Evolutionary conservation across 345 rosid species (phyloP), one percentile per base, ranked within the genome.

Genomic region (Raphanus raphanistrum): DNA sequence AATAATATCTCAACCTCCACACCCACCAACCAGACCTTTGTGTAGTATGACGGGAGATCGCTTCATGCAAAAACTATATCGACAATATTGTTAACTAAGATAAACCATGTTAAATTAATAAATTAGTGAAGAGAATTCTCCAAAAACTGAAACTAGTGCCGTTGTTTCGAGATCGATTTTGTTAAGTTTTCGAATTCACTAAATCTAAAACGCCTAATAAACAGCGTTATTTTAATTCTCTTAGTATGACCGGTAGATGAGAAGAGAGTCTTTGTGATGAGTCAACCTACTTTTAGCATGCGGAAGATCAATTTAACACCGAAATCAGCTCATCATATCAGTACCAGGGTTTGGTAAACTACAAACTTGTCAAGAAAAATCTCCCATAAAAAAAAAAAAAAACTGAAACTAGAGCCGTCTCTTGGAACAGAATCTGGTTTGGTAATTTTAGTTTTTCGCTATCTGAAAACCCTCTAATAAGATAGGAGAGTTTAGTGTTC

Each of bases 401-500:
- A 10, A 21, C 68, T 65, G 70, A 41, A 66, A 41, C 68, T 10
- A 35, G 48, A 64, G 28, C 68, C 43, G n/a, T 63, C 68, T 63
- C 10, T 63, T 6, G 12, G 10, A 59, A 21, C 28, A 57, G 8
- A 57, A 8, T 55, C 6, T 57, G 29, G 12, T 57, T 3, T 59
- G 63, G 8, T 59, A 33, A 5, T 59, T 25, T 54, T 16, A 28
- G 33, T 6, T 62, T 62, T 41, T 9, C n/a, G 4, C 43, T 55
- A 10, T 57, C 31, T 36, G 6, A 54, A 63, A 25, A 25, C 21
- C 57, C 66, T 41, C 0, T 38, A 13, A 41, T 38, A 13, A 41
- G 27, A n/a, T 41, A 0, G 72, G 29, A 50, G 70, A 67, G 11
- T 41, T 33, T 71, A 90, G 74, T 87, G 92, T 84, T 93, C 94